Conservation (phyloP, 805 yeast species). For the Candida koratica region DNA sequence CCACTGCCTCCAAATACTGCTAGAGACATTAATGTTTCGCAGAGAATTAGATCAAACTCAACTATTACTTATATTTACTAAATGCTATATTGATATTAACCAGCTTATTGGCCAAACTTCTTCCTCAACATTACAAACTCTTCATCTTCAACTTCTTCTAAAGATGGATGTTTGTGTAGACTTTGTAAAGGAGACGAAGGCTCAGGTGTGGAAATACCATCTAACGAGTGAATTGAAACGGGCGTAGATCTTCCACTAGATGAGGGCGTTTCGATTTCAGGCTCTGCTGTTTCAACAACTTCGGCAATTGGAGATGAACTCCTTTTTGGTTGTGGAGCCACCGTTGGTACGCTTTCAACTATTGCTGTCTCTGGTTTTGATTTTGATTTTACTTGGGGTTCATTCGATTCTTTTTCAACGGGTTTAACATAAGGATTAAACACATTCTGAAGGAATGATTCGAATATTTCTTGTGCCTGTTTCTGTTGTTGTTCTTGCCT, state of each 20-base stretch:
- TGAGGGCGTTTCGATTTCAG: conserved; percentile 12
- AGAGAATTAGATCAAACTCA: no score
- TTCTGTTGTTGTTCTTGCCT: conserved; percentile 17
- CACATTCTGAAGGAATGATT: conserved; percentile 20
- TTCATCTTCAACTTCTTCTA: conserved; percentile 34
- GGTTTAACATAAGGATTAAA: conserved; percentile 9
- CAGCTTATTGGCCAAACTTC: conserved; percentile 31
- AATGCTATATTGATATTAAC: conserved; percentile 1
- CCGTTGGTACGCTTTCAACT: conserved; percentile 1
- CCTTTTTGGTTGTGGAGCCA: conserved; percentile 8
- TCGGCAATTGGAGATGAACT: conserved; percentile 13
- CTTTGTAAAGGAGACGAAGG: conserved; percentile 10
- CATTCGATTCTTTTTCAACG: conserved; percentile 5
- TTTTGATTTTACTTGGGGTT: no score
- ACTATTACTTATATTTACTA: no score
- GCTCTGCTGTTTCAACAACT: conserved; percentile 10
- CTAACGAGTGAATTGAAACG: conserved; percentile 9
- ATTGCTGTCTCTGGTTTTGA: neutral
- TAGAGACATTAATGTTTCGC: no score
- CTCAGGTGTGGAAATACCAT: conserved; percentile 11
- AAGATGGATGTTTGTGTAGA: conserved; percentile 27
- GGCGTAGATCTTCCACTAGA: conserved; percentile 13
- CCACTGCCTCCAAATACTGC: conserved; percentile 90
- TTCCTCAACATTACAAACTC: conserved; percentile 39
- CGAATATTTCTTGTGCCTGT: conserved; percentile 22